Evolutionary conservation across 2,329 filamentous ascomycete genomes (phyloP), one percentile per base, ranked within the genome.

Genomic region (Hymenoscyphus repandus): DNA sequence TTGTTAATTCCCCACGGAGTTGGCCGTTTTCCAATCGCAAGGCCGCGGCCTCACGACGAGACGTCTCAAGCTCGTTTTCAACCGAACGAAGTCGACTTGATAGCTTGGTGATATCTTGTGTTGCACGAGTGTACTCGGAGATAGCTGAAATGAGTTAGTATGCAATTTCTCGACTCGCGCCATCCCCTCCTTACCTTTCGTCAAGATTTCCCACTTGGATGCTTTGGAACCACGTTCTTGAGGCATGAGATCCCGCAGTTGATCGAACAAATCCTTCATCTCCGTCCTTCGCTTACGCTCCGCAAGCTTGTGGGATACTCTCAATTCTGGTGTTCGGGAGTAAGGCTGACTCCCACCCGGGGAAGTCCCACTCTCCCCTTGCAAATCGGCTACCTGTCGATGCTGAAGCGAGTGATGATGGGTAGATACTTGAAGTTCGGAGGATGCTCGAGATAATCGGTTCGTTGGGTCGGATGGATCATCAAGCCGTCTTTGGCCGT

Each of bases 191-290:
- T 77, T 72, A 91, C 88, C 86, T 74, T 92, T 92, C 2, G 86
- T 90, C 13, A 95, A 66, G 44, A 92, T 90, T 62, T 95, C 88
- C 88, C 88, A 95, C 62, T 95, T 95, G 59, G 87, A 91, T 0
- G 88, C 88, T 66, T 93, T 95, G 20, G 85, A 86, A 1, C 88
- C 88, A 13, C 88, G 81, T 61, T 89, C 88, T 59, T 90, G 86
- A 1, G 88, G 88, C 71, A 92, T 84, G 34, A 90, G 74, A 58
- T 87, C 84, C 58, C 89, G 81, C 7, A 93, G 72, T 60, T 89
- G 85, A 58, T 93, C 88, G 63, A 93, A 93, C 0, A 93, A 71
- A 62, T 88, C 85, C 70, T 93, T 93, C 88, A 93, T 93, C 66
- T 93, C 88, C 7, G 88, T 91, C 54, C 88, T 76, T 36, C 88